phyloP scores from a whole-genome alignment of 2,329 filamentous ascomycete genomes.

The Daldinia sp. region DNA sequence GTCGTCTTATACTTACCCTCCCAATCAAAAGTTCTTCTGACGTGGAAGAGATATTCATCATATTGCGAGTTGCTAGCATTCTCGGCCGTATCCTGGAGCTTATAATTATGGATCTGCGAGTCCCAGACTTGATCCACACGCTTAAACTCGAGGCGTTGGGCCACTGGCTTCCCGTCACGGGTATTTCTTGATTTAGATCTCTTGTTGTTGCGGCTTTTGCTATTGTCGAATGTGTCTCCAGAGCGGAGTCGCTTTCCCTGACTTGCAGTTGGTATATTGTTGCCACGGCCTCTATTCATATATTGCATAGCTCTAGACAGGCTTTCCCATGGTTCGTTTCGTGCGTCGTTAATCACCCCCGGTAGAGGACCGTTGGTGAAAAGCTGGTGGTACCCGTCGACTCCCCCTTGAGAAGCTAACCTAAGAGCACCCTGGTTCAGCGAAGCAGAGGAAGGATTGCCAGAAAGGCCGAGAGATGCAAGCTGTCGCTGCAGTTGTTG shows the following conservation, averaged over 20 bases:
- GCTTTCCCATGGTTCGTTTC: slow-evolving; percentile 8
- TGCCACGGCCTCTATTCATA: slow-evolving; percentile 5
- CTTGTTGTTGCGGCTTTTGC: slow-evolving; percentile 10
- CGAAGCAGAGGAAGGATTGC: slow-evolving; percentile 12
- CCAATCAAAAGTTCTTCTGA: slow-evolving; percentile 85
- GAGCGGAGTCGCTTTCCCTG: slow-evolving; percentile 11
- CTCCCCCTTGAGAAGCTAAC: background rate
- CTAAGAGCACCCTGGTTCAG: slow-evolving; percentile 20
- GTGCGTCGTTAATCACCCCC: background rate
- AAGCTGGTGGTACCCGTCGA: background rate
- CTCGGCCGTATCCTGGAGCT: slow-evolving; percentile 66
- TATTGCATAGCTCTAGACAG: slow-evolving; percentile 2
- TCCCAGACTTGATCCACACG: slow-evolving; percentile 69
- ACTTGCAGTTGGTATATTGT: background rate
- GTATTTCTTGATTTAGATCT: slow-evolving; percentile 22
- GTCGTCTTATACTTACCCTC: slow-evolving; percentile 82
- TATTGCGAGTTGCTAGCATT: slow-evolving; percentile 66
- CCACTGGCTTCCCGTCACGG: slow-evolving; percentile 43
- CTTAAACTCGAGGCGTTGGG: slow-evolving; percentile 57
- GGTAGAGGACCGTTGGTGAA: background rate
- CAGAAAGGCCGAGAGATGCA: slow-evolving; percentile 19
- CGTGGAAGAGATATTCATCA: slow-evolving; percentile 84
- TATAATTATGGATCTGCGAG: slow-evolving; percentile 62
- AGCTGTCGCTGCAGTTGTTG: slow-evolving; percentile 40
- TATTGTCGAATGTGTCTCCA: slow-evolving; percentile 11